Evolutionary conservation across 352 stramenopile genomes (phyloP).

Genomic region (Pythium monospermum): DNA sequence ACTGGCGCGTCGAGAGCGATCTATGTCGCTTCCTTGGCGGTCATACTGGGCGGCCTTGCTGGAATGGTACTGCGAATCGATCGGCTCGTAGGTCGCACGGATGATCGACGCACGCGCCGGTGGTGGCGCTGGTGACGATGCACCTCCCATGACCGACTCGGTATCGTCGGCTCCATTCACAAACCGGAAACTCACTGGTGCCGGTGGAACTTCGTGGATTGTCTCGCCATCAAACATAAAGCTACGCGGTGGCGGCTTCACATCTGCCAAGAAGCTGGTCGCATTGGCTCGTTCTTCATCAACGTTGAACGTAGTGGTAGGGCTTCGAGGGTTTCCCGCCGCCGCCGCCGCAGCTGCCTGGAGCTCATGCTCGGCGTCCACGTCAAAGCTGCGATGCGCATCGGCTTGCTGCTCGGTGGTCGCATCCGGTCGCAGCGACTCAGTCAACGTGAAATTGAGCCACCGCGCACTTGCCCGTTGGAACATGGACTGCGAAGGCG

Average conservation of each 20-base stretch:
- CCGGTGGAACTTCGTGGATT: constrained; percentile 44
- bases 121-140: too few species aligned
- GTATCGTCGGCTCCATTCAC: constrained; percentile 17
- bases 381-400: constrained; percentile 36
- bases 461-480: constrained; percentile 47
- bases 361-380: constrained; percentile 42
- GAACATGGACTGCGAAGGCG: constrained; percentile 57
- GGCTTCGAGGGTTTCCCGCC: too few species aligned
- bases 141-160: constrained; percentile 33
- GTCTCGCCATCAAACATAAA: constrained; percentile 61
- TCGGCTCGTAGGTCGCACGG: constrained; percentile 58
- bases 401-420: neutral
- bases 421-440: neutral
- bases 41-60: constrained; percentile 69
- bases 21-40: constrained; percentile 35
- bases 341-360: too few species aligned
- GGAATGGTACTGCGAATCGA: constrained; percentile 67
- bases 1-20: constrained; percentile 17
- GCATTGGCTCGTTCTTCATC: constrained; percentile 35
- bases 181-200: constrained; percentile 61
- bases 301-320: constrained; percentile 47
- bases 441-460: constrained; percentile 63
- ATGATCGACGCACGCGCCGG: constrained; percentile 51
- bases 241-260: constrained; percentile 47
- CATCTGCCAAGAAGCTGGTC: constrained; percentile 17